Percentiles rank a stretch among this genome's conserved stretches.
Evolutionary conservation across 306 rosid genomes (phyloP).

Genomic region (Acacia acuminata): DNA sequence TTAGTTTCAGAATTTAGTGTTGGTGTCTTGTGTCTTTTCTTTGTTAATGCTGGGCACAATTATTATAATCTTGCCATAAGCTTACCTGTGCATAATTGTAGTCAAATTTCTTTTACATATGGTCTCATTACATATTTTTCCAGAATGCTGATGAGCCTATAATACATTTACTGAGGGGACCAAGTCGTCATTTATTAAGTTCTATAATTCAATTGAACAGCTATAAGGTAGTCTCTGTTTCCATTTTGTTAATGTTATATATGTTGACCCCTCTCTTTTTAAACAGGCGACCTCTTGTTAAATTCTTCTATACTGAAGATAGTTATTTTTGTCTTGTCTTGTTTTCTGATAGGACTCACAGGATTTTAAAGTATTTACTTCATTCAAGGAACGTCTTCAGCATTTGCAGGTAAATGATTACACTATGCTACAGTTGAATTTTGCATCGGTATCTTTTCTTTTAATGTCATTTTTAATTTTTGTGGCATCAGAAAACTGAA

Average conservation of each 20-base stretch:
- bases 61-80: neutral
- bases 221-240: constrained; percentile 51
- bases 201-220: constrained; percentile 56
- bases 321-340: constrained; percentile 19
- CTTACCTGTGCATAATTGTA: neutral
- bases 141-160: constrained; percentile 68
- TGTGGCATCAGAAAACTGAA: constrained; percentile 70
- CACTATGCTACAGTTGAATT: constrained; percentile 23
- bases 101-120: constrained; percentile 1
- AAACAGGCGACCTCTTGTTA: constrained; percentile 16
- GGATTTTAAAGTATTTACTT: constrained; percentile 63
- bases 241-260: neutral
- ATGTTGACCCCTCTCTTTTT: constrained; percentile 22
- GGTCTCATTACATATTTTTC: constrained; percentile 28
- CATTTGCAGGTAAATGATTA: constrained; percentile 63
- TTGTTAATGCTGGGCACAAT: constrained; percentile 16
- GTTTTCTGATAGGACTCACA: constrained; percentile 63
- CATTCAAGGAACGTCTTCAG: constrained; percentile 83
- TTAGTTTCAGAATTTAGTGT: neutral
- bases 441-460: neutral
- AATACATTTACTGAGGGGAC: constrained; percentile 75
- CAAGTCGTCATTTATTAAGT: constrained; percentile 67
- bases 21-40: neutral
- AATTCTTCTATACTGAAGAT: constrained; percentile 25
- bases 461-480: constrained; percentile 9